Conservation (phyloP, 176 grass and related monocot species). For the Musa schizocarpa region DNA sequence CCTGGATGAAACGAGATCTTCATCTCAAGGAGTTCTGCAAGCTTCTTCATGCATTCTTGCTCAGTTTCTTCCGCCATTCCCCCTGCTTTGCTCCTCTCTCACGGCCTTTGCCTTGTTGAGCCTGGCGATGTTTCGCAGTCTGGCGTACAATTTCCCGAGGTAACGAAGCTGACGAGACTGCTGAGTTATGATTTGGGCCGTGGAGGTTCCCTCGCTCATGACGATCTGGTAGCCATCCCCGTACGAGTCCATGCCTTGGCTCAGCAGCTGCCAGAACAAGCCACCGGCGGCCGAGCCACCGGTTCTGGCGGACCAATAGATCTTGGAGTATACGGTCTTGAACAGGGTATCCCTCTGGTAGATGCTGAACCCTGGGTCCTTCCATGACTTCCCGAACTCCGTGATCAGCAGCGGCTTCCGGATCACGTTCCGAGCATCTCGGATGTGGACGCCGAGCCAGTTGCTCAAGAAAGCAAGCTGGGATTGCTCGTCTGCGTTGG, state of each 20-base stretch:
- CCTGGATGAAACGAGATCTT: background rate
- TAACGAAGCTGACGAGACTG: conserved; percentile 31
- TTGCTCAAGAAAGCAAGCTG: conserved; percentile 49
- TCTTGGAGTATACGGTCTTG: conserved; percentile 33
- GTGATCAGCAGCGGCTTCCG: conserved; percentile 58
- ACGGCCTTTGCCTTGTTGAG: conserved; percentile 23
- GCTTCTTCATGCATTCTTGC: background rate
- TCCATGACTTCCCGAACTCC: conserved; percentile 63
- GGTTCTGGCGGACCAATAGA: conserved; percentile 35
- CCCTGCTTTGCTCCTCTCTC: conserved; percentile 20
- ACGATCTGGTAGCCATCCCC: conserved; percentile 65
- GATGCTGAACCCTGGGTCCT: conserved; percentile 30
- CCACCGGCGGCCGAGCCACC: conserved; percentile 45
- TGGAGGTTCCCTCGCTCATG: conserved; percentile 35
- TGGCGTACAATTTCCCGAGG: conserved; percentile 39
- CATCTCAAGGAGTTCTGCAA: background rate
- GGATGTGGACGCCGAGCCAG: conserved; percentile 47
- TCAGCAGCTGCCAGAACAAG: conserved; percentile 73
- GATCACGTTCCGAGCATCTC: conserved; percentile 35
- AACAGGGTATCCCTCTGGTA: conserved; percentile 40
- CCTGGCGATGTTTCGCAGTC: conserved; percentile 12
- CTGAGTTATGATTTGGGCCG: conserved; percentile 25
- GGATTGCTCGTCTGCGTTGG: conserved; percentile 27
- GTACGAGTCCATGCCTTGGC: conserved; percentile 57
- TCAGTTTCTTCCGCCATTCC: conserved; percentile 9